Evolutionary conservation across 192 early-diverging fungal species (phyloP).

Genomic region (Podila horticola): DNA sequence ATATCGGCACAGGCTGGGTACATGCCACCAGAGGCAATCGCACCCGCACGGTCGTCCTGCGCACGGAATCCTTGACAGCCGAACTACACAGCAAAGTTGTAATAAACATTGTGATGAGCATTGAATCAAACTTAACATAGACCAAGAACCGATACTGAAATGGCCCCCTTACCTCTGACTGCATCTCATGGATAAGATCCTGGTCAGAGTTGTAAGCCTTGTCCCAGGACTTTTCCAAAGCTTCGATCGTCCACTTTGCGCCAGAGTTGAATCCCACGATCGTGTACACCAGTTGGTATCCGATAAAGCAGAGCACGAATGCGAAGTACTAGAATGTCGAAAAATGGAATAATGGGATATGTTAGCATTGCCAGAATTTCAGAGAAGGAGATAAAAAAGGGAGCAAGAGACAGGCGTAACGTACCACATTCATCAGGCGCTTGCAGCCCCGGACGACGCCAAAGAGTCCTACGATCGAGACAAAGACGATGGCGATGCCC

Average conservation of each 20-base stretch:
- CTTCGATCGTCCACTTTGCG: conserved; percentile 4
- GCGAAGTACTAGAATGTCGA: conserved; percentile 15
- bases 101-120: background rate
- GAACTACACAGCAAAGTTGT: conserved; percentile 6
- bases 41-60: conserved; percentile 9
- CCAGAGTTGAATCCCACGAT: background rate
- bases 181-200: conserved; percentile 13
- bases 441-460: conserved; percentile 14
- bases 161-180: conserved; percentile 16
- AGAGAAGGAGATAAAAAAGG: background rate
- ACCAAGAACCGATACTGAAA: too few relatives aligned
- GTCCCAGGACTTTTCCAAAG: conserved; percentile 20
- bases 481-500: conserved; percentile 9
- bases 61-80: conserved; percentile 27
- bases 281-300: background rate
- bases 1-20: conserved; percentile 21
- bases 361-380: background rate
- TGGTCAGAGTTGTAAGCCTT: conserved; percentile 13
- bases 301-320: conserved; percentile 9
- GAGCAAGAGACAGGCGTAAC: background rate
- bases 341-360: background rate
- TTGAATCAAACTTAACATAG: background rate
- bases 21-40: background rate
- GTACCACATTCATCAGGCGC: conserved; percentile 30
- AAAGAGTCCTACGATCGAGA: conserved; percentile 26